Base-by-base conservation (phyloP, 1,284 basidiomycete species). In the Rhodotorula sp. region DNA sequence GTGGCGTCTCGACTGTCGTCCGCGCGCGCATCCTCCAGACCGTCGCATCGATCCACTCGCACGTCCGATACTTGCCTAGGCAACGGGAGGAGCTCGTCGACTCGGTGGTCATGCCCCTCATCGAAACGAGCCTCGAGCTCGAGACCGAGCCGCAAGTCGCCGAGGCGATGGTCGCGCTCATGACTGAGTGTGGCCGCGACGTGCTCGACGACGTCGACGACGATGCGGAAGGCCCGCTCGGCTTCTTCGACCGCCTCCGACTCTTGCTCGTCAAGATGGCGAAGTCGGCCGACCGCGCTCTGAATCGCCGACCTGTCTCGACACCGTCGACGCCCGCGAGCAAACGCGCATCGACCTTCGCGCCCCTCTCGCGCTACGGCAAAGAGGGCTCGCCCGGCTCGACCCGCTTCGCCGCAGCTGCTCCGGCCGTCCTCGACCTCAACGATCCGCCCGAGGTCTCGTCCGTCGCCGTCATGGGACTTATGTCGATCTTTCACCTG, bases 401-500 rank as follows among this genome's bases (percentile, higher is more conserved):
- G 56, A 56, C 34, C 9, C 65, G 48, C 45, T 23, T 44, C 25
- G 67, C 23, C 12, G 44, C 66, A 27, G 53, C 25, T 4, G 19
- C 27, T 4, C 53, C 53, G 19, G 53, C 62, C 57, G 27, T 54
- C 23, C 34, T 48, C 56, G 56, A 63, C 66, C 19, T 27, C 41
- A 7, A 23, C 48, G 74, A 76, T n/a, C 54, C 64, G 14, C 59
- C 61, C 60, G 75, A 76, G 52, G 66, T 72, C 7, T 52, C 67
- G 8, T 56, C 67, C 2, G 44, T 76, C 61, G 73, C 90, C 7
- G 85, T 88, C 45, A 85, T 86, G 16, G 87, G 88, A 0, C 83
- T 92, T 9, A 84, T 90, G 45, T 83, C 85, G 21, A 84, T 89
- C 58, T 92, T 92, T 80, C 84, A 85, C 73, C 87, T 90, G 79